These are phyloP conservation scores for Cyclotella baltica DNA, from an alignment of 108 stramenopile genomes.

Conservation along the genomic window DNA sequence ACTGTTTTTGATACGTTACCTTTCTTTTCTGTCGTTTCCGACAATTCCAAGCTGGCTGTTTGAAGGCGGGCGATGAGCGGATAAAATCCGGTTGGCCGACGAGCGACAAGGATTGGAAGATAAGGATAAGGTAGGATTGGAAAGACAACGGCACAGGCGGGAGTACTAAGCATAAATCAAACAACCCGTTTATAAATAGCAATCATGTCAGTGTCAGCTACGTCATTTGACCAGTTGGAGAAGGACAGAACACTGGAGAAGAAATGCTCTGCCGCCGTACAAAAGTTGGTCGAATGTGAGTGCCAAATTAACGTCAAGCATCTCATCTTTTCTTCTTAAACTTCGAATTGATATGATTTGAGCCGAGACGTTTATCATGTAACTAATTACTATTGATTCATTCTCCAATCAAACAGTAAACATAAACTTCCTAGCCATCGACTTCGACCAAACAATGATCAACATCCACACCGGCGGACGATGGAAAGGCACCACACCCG, in stretches of 20 bases:
- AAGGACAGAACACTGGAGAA: constrained; percentile 16
- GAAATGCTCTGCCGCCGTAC: constrained; percentile 41
- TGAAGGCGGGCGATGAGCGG: too few species aligned
- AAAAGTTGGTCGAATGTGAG: constrained; percentile 47
- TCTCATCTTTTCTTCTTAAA: background rate
- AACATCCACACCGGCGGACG: constrained; percentile 93
- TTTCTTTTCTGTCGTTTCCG: too few species aligned
- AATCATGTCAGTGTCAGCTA: background rate
- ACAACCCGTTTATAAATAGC: too few species aligned
- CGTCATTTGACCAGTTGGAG: background rate
- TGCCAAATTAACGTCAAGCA: background rate
- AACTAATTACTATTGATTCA: too few species aligned
- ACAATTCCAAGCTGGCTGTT: too few species aligned
- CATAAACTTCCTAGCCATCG: constrained; percentile 92
- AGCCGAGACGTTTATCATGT: too few species aligned
- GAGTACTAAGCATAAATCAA: too few species aligned
- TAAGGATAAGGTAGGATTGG: too few species aligned
- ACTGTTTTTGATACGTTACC: too few species aligned
- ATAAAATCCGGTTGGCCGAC: too few species aligned
- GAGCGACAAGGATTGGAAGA: too few species aligned
- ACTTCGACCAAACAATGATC: constrained; percentile 94
- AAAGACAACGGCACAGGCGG: too few species aligned
- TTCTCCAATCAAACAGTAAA: constrained; percentile 35
- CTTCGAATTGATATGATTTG: background rate
- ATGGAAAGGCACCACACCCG: constrained; percentile 78